Percentiles rank a stretch among this genome's conserved stretches.
Evolutionary conservation across 331 rosid genomes (phyloP).

Genomic region (Prunus yedoensis): DNA sequence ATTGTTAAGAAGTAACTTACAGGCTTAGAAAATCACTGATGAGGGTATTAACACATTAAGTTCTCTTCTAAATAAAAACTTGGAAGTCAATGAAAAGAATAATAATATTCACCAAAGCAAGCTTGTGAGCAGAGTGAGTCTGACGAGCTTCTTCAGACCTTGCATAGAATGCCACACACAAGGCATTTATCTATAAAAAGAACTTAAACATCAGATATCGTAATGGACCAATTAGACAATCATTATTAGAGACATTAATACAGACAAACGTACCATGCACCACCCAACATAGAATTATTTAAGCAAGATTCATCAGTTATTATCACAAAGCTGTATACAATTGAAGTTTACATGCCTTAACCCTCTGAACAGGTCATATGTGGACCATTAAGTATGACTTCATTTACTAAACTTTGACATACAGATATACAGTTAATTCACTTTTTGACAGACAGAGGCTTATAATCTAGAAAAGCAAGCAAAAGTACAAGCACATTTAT

Average conservation of each 20-base stretch:
- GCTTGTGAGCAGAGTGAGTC: slow-evolving; percentile 78
- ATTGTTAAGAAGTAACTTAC: slow-evolving; percentile 11
- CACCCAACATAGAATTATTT: not conserved
- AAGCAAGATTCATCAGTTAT: not conserved
- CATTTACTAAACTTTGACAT: not conserved
- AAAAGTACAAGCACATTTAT: not conserved
- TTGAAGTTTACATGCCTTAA: not conserved
- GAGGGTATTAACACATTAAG: not conserved
- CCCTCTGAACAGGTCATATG: not conserved
- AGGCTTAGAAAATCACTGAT: not conserved
- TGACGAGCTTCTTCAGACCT: slow-evolving; percentile 91
- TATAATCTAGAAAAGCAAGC: not conserved
- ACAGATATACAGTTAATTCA: no score
- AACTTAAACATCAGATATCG: slow-evolving; percentile 28
- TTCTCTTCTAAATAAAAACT: not conserved
- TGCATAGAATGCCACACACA: slow-evolving; percentile 88
- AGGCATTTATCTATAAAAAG: slow-evolving; percentile 76
- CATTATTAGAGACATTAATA: not conserved
- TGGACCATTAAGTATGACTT: not conserved
- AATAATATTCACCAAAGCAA: slow-evolving; percentile 61
- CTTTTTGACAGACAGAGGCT: not conserved
- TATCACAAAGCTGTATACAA: not conserved
- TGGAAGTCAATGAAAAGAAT: slow-evolving; percentile 7
- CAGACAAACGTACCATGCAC: not conserved
- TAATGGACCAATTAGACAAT: not conserved